Evolutionary conservation across 192 early-diverging fungal genomes (phyloP), one percentile per base, ranked within the genome.

Genomic region (Pilaira anomala): DNA sequence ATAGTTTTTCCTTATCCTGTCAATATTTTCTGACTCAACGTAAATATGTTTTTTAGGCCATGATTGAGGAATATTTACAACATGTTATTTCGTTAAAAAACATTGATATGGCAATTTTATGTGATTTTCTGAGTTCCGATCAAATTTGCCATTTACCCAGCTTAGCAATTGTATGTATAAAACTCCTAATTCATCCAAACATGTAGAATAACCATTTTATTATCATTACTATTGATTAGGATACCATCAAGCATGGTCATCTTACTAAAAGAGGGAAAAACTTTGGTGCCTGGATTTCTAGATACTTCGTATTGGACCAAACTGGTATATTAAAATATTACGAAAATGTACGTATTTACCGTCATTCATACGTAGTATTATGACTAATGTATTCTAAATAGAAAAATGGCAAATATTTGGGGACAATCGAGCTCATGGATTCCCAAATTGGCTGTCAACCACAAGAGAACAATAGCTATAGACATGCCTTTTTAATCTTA

Each of bases 201-300:
- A 18, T 3, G 11, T n/a, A 3, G 6, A 2, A 9, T 29, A 8
- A 6, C 30, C 30, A 30, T 54, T 33, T 33, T 54, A 9, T 54
- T 13, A 33, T 11, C 25, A n/a, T 55, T 6, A 55, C 3, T 7
- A 28, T 39, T 41, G 12, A 45, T 3, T 16, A 46, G 44, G 87
- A 84, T 2, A 46, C 44, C 1, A 77, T 79, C 66, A 93, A 91
- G 57, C 91, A 94, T 74, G 95, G 95, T 1, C 91, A 91, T 57
- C 73, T 97, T 51, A 88, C 90, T 45, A 97, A 97, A 72, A 87
- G 85, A 71, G 94, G 95, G 45, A 98, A 94, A 68, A 93, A 89
- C 69, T 96, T 96, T 89, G 95, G 96, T 53, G 94, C 91, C 5
- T 95, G 93, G 92, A 98, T 97, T 69, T 78, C 85, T 33, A 83